These are phyloP conservation scores for Vinca minor DNA, from an alignment of 257 asterid genomes.

Conservation along the genomic window DNA sequence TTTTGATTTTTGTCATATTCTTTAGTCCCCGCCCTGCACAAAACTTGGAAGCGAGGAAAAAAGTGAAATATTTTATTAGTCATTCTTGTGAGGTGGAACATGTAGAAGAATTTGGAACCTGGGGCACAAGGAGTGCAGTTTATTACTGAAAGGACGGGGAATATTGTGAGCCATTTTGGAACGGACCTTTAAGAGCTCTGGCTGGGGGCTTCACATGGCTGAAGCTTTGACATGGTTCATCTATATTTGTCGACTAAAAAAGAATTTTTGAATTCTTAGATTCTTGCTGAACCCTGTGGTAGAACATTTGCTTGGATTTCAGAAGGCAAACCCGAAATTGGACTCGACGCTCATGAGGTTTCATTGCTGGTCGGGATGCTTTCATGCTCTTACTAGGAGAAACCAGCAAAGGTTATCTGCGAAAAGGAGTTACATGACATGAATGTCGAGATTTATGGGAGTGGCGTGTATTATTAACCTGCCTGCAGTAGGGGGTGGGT, in stretches of 20 bases:
- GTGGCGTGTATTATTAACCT: no score
- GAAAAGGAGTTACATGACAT: constrained; percentile 2
- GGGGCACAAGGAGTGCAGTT: no score
- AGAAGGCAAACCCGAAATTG: no score
- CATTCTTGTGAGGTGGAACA: constrained; percentile 3
- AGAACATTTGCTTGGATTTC: no score
- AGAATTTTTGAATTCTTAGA: neutral
- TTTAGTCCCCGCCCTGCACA: constrained; percentile 23
- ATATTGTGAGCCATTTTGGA: neutral
- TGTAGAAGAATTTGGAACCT: constrained; percentile 8
- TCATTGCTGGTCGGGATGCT: no score
- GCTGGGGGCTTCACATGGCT: neutral
- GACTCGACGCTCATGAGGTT: no score
- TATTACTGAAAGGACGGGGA: no score
- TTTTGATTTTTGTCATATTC: constrained; percentile 19
- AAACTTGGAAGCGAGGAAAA: constrained; percentile 2
- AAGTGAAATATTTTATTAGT: constrained; percentile 3
- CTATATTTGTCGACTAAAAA: neutral
- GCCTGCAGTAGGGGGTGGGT: no score
- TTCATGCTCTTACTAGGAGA: no score
- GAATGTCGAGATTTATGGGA: neutral
- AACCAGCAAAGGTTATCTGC: no score
- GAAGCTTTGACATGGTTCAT: neutral
- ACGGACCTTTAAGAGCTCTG: neutral
- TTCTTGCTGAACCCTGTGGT: neutral